Evolutionary conservation across 2,329 filamentous ascomycete genomes (phyloP).

Genomic region (Trichoderma breve): DNA sequence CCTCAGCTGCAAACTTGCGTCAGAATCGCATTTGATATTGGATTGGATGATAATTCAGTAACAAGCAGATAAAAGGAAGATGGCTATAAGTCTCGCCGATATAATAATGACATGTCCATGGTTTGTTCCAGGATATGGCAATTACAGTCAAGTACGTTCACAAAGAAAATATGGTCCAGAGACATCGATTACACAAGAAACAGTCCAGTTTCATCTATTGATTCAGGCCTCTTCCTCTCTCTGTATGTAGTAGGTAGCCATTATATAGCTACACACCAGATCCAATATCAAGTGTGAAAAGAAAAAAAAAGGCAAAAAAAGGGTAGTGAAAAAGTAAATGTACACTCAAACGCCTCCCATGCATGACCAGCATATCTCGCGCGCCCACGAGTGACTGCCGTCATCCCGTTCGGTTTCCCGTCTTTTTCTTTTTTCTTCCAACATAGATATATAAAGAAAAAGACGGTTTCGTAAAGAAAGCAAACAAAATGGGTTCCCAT

Average conservation of each 20-base stretch:
- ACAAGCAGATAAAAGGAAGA: no score
- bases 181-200: not conserved
- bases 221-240: not conserved
- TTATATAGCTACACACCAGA: not conserved
- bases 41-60: not conserved
- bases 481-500: conserved; percentile 13
- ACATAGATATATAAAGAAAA: not conserved
- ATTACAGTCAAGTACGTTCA: not conserved
- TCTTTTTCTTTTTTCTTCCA: not conserved
- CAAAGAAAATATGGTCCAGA: not conserved
- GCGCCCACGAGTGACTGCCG: conserved; percentile 5
- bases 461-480: not conserved
- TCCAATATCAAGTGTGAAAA: conserved; percentile 5
- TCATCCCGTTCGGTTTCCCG: not conserved
- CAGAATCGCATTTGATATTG: not conserved
- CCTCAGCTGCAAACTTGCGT: not conserved
- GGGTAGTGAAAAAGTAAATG: conserved; percentile 19
- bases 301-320: conserved; percentile 10
- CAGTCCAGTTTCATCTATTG: not conserved
- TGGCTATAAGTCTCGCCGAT: no score
- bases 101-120: not conserved
- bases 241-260: not conserved
- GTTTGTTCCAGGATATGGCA: not conserved
- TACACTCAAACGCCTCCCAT: conserved; percentile 21
- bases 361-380: conserved; percentile 13